phyloP scores from a whole-genome alignment of 768 basidiomycete genomes.

The Suillus lakei region DNA sequence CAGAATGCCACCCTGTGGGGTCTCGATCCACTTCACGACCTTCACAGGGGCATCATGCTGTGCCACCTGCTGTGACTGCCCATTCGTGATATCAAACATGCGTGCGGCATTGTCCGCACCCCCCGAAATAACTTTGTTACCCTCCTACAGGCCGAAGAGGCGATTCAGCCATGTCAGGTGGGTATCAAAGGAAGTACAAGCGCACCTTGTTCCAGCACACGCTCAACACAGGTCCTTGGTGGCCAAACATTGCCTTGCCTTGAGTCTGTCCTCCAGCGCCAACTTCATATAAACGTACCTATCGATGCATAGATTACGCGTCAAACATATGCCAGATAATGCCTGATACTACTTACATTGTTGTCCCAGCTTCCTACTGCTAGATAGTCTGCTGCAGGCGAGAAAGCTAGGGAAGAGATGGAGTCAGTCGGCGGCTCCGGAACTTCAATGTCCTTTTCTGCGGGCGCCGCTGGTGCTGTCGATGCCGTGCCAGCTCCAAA shows the following conservation, averaged over 20 bases:
- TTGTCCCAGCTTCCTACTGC: constrained; percentile 96
- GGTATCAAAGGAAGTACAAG: constrained; percentile 3
- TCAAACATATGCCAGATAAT: constrained; percentile 9
- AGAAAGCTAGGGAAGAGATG: constrained; percentile 85
- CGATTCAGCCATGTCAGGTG: background rate
- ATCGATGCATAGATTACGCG: constrained; percentile 16
- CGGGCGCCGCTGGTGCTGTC: constrained; percentile 41
- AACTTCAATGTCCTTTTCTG: constrained; percentile 83
- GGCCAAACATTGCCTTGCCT: constrained; percentile 88
- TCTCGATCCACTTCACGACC: constrained; percentile 81
- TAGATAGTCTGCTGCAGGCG: constrained; percentile 83
- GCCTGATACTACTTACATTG: constrained; percentile 56
- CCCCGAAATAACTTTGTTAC: constrained; percentile 88
- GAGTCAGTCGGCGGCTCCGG: constrained; percentile 84
- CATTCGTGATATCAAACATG: constrained; percentile 88
- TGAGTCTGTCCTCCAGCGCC: constrained; percentile 78
- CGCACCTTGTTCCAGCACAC: constrained; percentile 91
- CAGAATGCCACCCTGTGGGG: constrained; percentile 73
- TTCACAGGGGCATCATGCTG: constrained; percentile 91
- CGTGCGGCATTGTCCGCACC: constrained; percentile 96
- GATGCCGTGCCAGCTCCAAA: constrained; percentile 39
- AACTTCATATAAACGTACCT: constrained; percentile 95
- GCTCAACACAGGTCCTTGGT: constrained; percentile 88
- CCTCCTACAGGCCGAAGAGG: constrained; percentile 59
- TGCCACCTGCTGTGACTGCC: constrained; percentile 81